phyloP scores from a whole-genome alignment of 257 asterid genomes.

The Solanum appendiculatum region DNA sequence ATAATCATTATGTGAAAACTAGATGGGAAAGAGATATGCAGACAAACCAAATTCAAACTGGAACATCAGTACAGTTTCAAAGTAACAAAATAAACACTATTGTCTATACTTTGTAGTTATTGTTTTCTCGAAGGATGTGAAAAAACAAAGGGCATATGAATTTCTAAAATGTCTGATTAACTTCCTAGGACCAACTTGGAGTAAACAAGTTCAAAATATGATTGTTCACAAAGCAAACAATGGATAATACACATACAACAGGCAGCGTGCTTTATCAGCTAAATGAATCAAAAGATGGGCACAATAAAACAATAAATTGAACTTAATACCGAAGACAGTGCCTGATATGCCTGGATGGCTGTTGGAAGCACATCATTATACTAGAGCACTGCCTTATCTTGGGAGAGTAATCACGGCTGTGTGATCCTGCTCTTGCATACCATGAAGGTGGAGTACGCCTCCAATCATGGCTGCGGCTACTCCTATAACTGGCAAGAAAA shows the following conservation, averaged over 20 bases:
- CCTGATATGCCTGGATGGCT: neutral
- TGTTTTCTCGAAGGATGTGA: neutral
- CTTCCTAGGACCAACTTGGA: neutral
- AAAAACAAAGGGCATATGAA: neutral
- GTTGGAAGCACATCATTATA: neutral
- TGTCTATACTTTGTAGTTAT: too few species aligned
- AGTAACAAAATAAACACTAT: too few species aligned
- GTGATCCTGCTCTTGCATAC: constrained; percentile 50
- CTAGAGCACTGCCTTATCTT: constrained; percentile 69
- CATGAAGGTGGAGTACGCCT: constrained; percentile 63
- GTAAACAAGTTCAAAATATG: neutral
- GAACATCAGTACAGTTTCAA: neutral
- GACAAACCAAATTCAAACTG: neutral
- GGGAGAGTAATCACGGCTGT: constrained; percentile 51
- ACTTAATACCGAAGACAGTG: neutral
- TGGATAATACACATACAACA: neutral
- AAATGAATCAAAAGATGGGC: neutral
- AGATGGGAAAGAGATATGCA: neutral
- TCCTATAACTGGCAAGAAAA: constrained; percentile 11
- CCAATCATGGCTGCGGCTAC: constrained; percentile 56
- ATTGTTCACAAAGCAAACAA: neutral
- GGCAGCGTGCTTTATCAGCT: neutral
- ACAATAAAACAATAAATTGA: neutral
- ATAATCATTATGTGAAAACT: neutral
- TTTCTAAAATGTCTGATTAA: neutral